Conservation (phyloP, 169 alveolate genomes). For the Babesia gibsoni region DNA sequence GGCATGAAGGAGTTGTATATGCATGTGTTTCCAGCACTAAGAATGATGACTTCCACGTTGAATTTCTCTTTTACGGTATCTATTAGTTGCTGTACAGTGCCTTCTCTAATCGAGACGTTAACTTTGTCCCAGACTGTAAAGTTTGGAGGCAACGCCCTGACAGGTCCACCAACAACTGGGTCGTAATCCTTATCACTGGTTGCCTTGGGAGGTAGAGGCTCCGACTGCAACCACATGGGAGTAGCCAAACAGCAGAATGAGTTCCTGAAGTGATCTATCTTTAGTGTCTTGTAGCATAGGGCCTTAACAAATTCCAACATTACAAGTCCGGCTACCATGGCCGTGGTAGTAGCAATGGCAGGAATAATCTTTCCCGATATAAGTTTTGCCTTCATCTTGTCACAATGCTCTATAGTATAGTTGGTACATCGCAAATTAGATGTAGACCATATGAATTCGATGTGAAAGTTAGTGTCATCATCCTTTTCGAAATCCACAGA, state of each 20-base stretch:
- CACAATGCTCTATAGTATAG: slow-evolving; percentile 91
- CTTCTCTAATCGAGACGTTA: slow-evolving; percentile 78
- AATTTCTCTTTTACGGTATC: slow-evolving; percentile 55
- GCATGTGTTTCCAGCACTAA: slow-evolving; percentile 69
- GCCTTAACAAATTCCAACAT: slow-evolving; percentile 88
- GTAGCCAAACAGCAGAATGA: slow-evolving; percentile 93
- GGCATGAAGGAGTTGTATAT: slow-evolving; percentile 59
- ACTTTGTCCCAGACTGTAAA: slow-evolving; percentile 98
- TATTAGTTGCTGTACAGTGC: slow-evolving; percentile 42
- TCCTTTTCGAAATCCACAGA: slow-evolving; percentile 96
- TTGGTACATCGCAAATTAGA: slow-evolving; percentile 96
- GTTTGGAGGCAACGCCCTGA: slow-evolving; percentile 92
- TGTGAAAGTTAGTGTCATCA: slow-evolving; percentile 96
- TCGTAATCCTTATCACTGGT: slow-evolving; percentile 87
- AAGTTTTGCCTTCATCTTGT: slow-evolving; percentile 92
- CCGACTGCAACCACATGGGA: slow-evolving; percentile 88
- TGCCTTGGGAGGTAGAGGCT: slow-evolving; percentile 85
- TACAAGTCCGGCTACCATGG: slow-evolving; percentile 97
- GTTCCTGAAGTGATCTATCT: slow-evolving; percentile 84
- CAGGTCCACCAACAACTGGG: slow-evolving; percentile 92
- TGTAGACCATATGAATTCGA: slow-evolving; percentile 94
- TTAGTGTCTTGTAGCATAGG: slow-evolving; percentile 50
- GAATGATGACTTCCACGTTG: slow-evolving; percentile 61
- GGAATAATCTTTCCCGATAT: slow-evolving; percentile 99
- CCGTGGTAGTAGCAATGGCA: slow-evolving; percentile 99